Base-by-base conservation (phyloP, 1,284 basidiomycete species). In the Somion occarium region DNA sequence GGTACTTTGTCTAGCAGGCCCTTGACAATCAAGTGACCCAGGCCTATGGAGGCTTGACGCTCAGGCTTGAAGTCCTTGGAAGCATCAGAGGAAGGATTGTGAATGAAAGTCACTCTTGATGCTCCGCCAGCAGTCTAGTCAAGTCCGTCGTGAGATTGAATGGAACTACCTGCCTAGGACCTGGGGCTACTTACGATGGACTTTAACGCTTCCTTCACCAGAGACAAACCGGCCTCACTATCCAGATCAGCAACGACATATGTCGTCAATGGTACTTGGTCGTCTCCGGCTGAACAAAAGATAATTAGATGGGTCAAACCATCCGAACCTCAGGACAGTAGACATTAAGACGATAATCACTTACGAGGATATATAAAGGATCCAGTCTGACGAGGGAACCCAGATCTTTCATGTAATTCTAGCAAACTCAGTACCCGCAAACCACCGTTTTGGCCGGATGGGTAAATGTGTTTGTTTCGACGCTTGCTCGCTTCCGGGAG, bases 201-300 rank as follows among this genome's bases (percentile, higher is more conserved):
- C 19, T 67, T 59, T 12, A 97, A 64, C 0, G 85, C 82, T 50
- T 86, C 82, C 44, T 72, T 76, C 11, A 86, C 69, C 1, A 93
- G 65, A 3, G 64, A 60, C 12, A 76, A 54, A 0, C 91, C 90
- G 2, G 73, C 74, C 1, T 68, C 65, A 4, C 73, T 79, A 60
- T 97, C 87, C 3, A 98, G 72, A 65, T 98, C 90, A 1, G 85
- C 89, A 3, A 97, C 70, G 26, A 97, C 69, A 65, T 84, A 88
- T 11, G 85, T 69, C 3, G 85, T 82, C 39, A 80, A 53, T 0
- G 71, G 69, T 12, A 75, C 57, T n/a, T 62, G 53, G 13, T 72
- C 69, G 1, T 66, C 61, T 34, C 71, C 74, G 44, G 66, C 73
- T 68, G 38, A 9, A 12, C 11, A 12, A 27, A 20, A 18, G 13